phyloP scores from a whole-genome alignment of 495 filamentous ascomycete species.

The Cercophora samala region DNA sequence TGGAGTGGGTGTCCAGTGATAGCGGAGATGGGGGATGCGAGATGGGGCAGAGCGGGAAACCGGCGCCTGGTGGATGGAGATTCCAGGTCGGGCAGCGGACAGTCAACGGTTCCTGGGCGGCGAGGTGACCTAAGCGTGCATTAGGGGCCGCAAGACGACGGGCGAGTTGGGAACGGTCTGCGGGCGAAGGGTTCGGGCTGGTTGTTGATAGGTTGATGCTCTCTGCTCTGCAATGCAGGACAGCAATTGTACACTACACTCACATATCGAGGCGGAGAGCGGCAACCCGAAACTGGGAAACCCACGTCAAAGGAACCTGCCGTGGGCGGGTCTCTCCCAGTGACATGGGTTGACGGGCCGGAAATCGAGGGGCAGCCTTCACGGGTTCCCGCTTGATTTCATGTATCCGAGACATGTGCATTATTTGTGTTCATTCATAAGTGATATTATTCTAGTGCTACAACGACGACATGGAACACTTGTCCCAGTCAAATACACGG shows the following conservation, averaged over 20 bases:
- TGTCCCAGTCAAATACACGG: neutral
- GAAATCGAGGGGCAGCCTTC: slow-evolving; percentile 2
- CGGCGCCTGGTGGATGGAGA: neutral
- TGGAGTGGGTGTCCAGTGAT: neutral
- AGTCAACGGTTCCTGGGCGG: neutral
- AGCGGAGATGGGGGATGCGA: neutral
- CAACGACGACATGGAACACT: neutral
- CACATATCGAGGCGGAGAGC: too few relatives aligned
- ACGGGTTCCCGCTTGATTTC: neutral
- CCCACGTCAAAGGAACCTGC: slow-evolving; percentile 19
- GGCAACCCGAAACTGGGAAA: slow-evolving; percentile 9
- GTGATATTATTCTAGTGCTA: neutral
- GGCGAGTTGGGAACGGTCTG: slow-evolving; percentile 15
- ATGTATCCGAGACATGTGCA: neutral
- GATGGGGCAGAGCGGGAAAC: too few relatives aligned
- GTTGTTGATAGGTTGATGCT: slow-evolving; percentile 8
- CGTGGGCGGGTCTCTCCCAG: slow-evolving; percentile 5
- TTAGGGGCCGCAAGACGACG: neutral
- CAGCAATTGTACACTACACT: neutral
- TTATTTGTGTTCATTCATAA: neutral
- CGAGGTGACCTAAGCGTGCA: slow-evolving; percentile 10
- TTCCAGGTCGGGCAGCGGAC: slow-evolving; percentile 20
- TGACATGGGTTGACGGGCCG: slow-evolving; percentile 3
- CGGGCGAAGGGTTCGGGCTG: slow-evolving; percentile 9
- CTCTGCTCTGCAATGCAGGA: neutral